Percentiles rank a stretch among this genome's conserved stretches.
phyloP scores from a whole-genome alignment of 352 stramenopile species.

The Phytophthora pisi region DNA sequence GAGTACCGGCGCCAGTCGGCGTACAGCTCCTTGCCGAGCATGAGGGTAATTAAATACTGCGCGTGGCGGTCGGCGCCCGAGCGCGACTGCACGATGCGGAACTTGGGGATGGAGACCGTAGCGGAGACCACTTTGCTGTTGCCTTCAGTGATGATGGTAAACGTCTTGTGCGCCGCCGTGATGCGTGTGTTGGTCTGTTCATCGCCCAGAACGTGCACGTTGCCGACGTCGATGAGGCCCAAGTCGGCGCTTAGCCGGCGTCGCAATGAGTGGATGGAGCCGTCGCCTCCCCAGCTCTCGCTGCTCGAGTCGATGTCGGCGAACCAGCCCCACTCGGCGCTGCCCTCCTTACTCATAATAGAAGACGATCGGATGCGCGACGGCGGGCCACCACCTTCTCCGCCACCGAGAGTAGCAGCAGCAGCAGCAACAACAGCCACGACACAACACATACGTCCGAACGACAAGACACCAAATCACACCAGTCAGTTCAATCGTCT shows the following conservation, averaged over 20 bases:
- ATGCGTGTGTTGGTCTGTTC: constrained; percentile 86
- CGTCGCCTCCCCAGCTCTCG: constrained; percentile 79
- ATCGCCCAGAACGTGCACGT: constrained; percentile 79
- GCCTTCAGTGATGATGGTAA: constrained; percentile 76
- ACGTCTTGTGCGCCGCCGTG: constrained; percentile 87
- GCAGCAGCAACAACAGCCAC: constrained; percentile 25
- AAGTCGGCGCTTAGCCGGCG: constrained; percentile 76
- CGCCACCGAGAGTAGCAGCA: constrained; percentile 1
- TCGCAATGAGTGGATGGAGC: constrained; percentile 63
- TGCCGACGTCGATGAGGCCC: constrained; percentile 67
- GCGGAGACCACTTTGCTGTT: constrained; percentile 82
- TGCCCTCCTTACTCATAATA: constrained; percentile 78
- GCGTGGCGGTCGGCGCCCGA: constrained; percentile 81
- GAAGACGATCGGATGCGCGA: constrained; percentile 69
- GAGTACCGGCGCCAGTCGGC: constrained; percentile 89
- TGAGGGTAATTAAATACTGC: constrained; percentile 89
- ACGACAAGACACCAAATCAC: constrained; percentile 38
- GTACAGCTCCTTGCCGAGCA: constrained; percentile 87
- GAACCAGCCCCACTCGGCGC: constrained; percentile 89
- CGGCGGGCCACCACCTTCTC: constrained; percentile 38
- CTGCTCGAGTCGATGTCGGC: constrained; percentile 88
- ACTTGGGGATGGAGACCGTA: constrained; percentile 86
- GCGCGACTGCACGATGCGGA: constrained; percentile 87
- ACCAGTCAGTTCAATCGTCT: constrained; percentile 36
- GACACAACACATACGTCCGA: constrained; percentile 30